These are phyloP conservation scores for Eucalyptus pumila DNA, from an alignment of 345 rosid species.

Conservation along the genomic window DNA sequence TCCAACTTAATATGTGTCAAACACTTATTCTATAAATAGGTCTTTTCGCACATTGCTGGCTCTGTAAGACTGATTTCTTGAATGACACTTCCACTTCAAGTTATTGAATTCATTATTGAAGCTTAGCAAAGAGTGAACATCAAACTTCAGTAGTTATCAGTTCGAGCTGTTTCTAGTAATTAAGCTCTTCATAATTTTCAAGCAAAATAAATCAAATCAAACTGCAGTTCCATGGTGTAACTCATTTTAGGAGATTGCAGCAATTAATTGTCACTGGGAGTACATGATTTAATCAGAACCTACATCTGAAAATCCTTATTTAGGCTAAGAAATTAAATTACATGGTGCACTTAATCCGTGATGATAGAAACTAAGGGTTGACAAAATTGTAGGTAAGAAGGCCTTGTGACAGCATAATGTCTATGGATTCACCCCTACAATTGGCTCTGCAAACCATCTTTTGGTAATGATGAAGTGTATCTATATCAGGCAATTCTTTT, in stretches of 20 bases:
- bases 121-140: not conserved
- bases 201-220: not conserved
- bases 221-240: not conserved
- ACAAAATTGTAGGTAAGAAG: constrained; percentile 48
- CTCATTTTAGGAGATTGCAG: not conserved
- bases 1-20: not conserved
- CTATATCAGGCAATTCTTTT: no score
- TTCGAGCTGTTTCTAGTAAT: not conserved
- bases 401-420: constrained; percentile 69
- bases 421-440: constrained; percentile 55
- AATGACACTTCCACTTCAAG: not conserved
- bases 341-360: not conserved
- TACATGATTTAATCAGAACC: not conserved
- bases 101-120: not conserved
- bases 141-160: not conserved
- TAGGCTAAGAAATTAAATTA: not conserved
- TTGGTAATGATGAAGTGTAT: constrained; percentile 27
- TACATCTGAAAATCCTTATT: not conserved
- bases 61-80: not conserved
- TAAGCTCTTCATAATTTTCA: not conserved
- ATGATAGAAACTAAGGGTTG: not conserved
- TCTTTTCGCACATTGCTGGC: not conserved
- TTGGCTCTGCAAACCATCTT: constrained; percentile 68
- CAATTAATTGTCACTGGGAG: not conserved
- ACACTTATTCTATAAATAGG: not conserved